Conservation (phyloP, 1,284 basidiomycete genomes). For the Albatrellus sp. region DNA sequence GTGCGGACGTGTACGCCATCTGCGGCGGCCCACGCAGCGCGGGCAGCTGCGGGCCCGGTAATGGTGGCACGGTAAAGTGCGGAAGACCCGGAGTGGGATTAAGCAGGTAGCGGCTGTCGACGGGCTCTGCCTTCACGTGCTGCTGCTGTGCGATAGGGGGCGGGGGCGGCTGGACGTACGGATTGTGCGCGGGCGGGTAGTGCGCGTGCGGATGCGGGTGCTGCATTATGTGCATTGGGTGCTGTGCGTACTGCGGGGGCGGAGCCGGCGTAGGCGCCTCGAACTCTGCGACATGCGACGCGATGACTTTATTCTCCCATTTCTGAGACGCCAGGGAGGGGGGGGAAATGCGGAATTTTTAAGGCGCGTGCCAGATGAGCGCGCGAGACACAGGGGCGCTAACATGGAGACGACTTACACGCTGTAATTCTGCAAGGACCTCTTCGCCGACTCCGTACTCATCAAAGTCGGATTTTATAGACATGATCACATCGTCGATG, state of each 20-base stretch:
- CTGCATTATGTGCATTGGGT: constrained; percentile 17
- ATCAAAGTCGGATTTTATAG: constrained; percentile 91
- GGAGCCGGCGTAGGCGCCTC: constrained; percentile 38
- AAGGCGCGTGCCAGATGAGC: too few species aligned
- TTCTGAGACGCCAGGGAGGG: too few species aligned
- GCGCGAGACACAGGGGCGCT: not conserved
- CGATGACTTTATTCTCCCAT: constrained; percentile 91
- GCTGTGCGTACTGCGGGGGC: constrained; percentile 26
- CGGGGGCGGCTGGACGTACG: constrained; percentile 24
- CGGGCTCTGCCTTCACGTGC: constrained; percentile 54
- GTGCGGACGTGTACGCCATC: too few species aligned
- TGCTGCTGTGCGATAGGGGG: constrained; percentile 19
- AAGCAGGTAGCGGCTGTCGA: constrained; percentile 53
- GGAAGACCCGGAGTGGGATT: constrained; percentile 25
- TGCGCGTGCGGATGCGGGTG: constrained; percentile 20
- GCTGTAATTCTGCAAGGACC: constrained; percentile 78
- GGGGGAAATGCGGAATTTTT: not conserved
- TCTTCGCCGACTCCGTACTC: constrained; percentile 93
- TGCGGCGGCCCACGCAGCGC: constrained; percentile 8
- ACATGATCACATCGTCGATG: constrained; percentile 91
- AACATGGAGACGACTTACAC: constrained; percentile 38
- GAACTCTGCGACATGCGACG: constrained; percentile 90
- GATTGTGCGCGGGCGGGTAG: constrained; percentile 18
- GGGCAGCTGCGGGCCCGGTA: constrained; percentile 43
- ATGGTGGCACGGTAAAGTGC: constrained; percentile 42